phyloP scores from a whole-genome alignment of 1,284 basidiomycete genomes.

The Trametes versicolor region DNA sequence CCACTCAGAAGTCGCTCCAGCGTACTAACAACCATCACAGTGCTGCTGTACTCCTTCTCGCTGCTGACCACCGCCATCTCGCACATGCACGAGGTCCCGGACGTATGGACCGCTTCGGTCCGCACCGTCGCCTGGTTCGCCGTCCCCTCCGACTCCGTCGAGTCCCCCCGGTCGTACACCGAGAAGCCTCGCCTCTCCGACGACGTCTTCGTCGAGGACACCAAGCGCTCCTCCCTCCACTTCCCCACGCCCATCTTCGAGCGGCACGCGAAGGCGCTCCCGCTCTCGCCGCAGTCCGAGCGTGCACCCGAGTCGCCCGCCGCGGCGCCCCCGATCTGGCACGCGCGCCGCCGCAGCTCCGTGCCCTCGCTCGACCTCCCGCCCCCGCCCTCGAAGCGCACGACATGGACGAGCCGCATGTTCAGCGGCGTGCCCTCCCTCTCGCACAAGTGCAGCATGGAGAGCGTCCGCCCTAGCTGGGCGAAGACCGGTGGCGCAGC shows the following conservation, averaged over 20 bases:
- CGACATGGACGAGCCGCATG: constrained; percentile 35
- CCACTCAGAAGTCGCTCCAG: too few species aligned
- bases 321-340: constrained; percentile 33
- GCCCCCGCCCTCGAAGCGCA: constrained; percentile 17
- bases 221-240: constrained; percentile 31
- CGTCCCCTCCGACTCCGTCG: constrained; percentile 19
- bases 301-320: constrained; percentile 17
- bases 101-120: constrained; percentile 62
- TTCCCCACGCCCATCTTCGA: constrained; percentile 31
- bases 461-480: constrained; percentile 55
- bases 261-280: constrained; percentile 27
- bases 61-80: constrained; percentile 55
- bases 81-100: constrained; percentile 53
- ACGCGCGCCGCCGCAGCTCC: constrained; percentile 29
- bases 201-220: constrained; percentile 18
- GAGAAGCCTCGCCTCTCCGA: constrained; percentile 11
- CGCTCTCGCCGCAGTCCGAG: constrained; percentile 17
- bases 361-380: constrained; percentile 17
- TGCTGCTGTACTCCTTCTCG: constrained; percentile 62
- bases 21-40: constrained; percentile 44
- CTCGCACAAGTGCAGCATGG: constrained; percentile 32
- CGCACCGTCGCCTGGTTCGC: constrained; percentile 67
- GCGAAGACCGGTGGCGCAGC: constrained; percentile 47
- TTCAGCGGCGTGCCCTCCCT: constrained; percentile 27
- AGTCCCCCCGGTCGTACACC: neutral